Conservation (phyloP, 2,329 filamentous ascomycete genomes). For the Fonsecaea nubica region DNA sequence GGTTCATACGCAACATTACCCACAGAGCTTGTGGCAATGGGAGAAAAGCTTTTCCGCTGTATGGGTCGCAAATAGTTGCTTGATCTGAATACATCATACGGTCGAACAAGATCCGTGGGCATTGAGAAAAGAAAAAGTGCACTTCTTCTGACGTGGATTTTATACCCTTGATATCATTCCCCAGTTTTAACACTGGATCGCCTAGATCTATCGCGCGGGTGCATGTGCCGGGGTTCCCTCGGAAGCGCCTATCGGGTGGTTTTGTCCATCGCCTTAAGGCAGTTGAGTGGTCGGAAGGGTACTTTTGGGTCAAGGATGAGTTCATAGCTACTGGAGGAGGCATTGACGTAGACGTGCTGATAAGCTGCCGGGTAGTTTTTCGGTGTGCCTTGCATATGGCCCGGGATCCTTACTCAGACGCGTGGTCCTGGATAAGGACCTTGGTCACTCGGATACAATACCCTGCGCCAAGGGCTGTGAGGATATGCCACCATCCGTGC, state of each 20-base stretch:
- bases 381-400: not conserved
- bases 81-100: not conserved
- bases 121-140: not conserved
- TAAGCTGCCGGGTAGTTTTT: not conserved
- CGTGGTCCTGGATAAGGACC: conserved; percentile 23
- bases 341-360: conserved; percentile 2
- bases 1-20: conserved; percentile 10
- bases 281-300: not conserved
- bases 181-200: conserved; percentile 4
- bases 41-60: not conserved
- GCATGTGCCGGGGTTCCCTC: not conserved
- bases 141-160: not conserved
- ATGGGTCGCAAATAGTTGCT: not conserved
- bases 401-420: not conserved
- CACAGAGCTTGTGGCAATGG: not conserved
- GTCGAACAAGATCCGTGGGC: not conserved
- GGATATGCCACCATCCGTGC: conserved; percentile 44
- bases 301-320: not conserved
- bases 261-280: not conserved
- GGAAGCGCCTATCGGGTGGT: conserved; percentile 2
- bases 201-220: not conserved
- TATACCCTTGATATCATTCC: conserved; percentile 8
- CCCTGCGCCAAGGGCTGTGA: conserved; percentile 38
- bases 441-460: conserved; percentile 37
- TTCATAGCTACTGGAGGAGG: not conserved